Evolutionary conservation across 768 basidiomycete species (phyloP).

Genomic region (Macrolepiota albuminosa): DNA sequence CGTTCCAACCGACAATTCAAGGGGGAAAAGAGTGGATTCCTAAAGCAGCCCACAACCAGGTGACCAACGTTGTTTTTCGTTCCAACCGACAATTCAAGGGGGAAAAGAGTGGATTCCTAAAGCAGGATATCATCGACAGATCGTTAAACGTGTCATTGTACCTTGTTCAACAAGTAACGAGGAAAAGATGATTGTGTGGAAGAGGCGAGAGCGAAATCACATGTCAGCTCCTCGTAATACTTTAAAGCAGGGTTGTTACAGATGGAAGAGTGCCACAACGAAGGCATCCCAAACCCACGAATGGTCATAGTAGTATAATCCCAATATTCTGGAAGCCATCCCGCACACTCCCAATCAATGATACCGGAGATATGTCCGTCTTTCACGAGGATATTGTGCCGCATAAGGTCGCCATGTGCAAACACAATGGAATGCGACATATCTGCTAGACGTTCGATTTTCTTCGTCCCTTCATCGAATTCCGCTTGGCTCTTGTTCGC

Average conservation of each 20-base stretch:
- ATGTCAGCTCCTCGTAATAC: conserved; percentile 7
- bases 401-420: conserved; percentile 7
- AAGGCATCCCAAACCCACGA: not conserved
- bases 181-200: not conserved
- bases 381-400: conserved; percentile 8
- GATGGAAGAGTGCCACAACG: not conserved
- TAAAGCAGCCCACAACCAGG: too few species aligned
- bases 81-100: too few species aligned
- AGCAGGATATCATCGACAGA: too few species aligned
- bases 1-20: too few species aligned
- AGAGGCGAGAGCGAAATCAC: not conserved
- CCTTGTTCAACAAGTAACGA: not conserved
- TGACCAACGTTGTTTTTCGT: too few species aligned
- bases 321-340: conserved; percentile 21
- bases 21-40: too few species aligned
- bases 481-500: not conserved
- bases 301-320: conserved; percentile 11
- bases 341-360: conserved; percentile 19
- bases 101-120: too few species aligned
- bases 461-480: not conserved
- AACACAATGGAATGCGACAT: conserved; percentile 5
- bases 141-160: too few species aligned
- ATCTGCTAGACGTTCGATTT: not conserved
- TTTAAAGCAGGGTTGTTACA: conserved; percentile 3
- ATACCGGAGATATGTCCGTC: conserved; percentile 4